Conservation (phyloP, 192 early-diverging fungal genomes). For the Backusella psychrophila region DNA sequence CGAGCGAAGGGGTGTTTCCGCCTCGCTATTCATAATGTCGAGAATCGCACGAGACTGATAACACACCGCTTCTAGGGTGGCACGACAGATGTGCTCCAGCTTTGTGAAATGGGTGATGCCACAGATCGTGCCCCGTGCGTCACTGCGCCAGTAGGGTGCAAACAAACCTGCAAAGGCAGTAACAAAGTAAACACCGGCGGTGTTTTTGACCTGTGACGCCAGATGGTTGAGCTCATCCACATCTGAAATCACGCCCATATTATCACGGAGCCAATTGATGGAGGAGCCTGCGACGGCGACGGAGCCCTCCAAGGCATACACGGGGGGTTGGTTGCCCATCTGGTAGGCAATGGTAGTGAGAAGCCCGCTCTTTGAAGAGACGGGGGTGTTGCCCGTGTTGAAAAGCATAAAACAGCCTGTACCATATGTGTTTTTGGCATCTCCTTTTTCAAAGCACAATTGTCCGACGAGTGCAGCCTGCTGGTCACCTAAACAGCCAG, state of each 20-base stretch:
- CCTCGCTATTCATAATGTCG: constrained; percentile 85
- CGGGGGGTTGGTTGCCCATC: constrained; percentile 67
- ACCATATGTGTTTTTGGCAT: constrained; percentile 95
- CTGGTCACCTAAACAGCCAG: constrained; percentile 91
- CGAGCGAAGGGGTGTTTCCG: constrained; percentile 59
- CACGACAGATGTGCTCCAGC: constrained; percentile 80
- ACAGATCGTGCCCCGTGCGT: constrained; percentile 82
- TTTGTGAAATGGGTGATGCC: constrained; percentile 89
- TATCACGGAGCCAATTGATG: constrained; percentile 89
- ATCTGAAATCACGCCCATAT: constrained; percentile 68
- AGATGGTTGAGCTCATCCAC: constrained; percentile 72
- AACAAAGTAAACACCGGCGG: constrained; percentile 92
- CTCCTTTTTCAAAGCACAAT: constrained; percentile 79
- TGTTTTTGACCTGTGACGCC: constrained; percentile 64
- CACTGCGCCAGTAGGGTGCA: constrained; percentile 93
- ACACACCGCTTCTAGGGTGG: constrained; percentile 87
- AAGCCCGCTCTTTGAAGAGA: constrained; percentile 79
- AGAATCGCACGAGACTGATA: constrained; percentile 87
- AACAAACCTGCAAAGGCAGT: constrained; percentile 92
- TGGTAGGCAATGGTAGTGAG: constrained; percentile 90
- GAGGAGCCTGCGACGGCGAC: constrained; percentile 90
- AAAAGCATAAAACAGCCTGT: constrained; percentile 97
- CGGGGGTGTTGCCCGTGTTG: constrained; percentile 79
- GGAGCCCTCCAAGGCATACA: constrained; percentile 90
- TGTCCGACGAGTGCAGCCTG: constrained; percentile 95